Evolutionary conservation across 2,329 filamentous ascomycete species (phyloP).

Genomic region (Aureobasidium sp.): DNA sequence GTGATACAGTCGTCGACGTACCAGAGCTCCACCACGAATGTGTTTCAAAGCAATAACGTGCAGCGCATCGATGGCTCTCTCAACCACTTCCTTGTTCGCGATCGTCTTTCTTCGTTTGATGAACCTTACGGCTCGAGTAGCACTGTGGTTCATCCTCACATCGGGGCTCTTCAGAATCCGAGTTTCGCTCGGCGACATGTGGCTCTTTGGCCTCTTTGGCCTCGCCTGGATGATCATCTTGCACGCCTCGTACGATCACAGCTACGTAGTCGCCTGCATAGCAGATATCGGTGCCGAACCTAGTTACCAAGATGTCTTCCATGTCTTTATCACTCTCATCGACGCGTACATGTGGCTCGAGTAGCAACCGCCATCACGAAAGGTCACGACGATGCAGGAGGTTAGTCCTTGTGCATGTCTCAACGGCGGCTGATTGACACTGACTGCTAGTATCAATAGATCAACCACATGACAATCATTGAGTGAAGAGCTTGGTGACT

Average conservation of each 20-base stretch:
- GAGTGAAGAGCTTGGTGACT: neutral
- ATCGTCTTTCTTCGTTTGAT: neutral
- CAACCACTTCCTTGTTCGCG: too few relatives aligned
- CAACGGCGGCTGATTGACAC: too few relatives aligned
- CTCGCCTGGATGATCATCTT: neutral
- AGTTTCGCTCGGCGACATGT: neutral
- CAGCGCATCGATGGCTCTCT: neutral
- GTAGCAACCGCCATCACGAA: neutral
- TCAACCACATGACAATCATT: neutral
- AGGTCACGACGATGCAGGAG: neutral
- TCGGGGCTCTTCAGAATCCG: neutral
- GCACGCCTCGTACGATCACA: neutral
- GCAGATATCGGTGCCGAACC: too few relatives aligned
- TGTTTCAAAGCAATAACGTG: neutral
- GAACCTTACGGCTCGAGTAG: neutral
- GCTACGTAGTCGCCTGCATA: neutral
- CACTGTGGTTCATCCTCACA: neutral
- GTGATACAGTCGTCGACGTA: neutral
- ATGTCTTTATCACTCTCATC: neutral
- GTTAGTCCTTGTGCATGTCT: neutral
- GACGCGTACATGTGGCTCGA: neutral
- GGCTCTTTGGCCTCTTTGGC: neutral
- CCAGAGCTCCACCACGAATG: too few relatives aligned
- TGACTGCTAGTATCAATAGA: neutral
- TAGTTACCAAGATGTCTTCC: neutral